phyloP scores from a whole-genome alignment of 1,139 yeast genomes.

The Blastobotrys capitulatus region DNA sequence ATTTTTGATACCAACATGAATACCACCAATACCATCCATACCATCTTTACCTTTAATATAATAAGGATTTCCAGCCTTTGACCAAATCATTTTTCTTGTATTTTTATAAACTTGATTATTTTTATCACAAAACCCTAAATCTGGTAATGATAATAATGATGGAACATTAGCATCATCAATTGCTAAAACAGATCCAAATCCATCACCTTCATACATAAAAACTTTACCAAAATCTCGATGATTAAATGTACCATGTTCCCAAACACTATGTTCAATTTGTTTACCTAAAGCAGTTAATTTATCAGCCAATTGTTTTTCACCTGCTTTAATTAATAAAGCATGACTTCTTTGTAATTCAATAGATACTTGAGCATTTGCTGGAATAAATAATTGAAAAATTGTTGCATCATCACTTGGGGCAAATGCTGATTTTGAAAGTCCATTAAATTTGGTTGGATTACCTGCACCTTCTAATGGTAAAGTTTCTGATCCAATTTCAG shows the following conservation, averaged over 20 bases:
- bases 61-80: conserved; percentile 72
- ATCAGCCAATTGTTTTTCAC: conserved; percentile 25
- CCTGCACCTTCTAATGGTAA: conserved; percentile 74
- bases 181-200: conserved; percentile 64
- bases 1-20: conserved; percentile 72
- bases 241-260: conserved; percentile 54
- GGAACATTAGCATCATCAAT: conserved; percentile 96
- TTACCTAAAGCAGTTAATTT: conserved; percentile 38
- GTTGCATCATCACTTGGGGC: conserved; percentile 91
- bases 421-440: conserved; percentile 73
- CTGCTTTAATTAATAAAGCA: conserved; percentile 21
- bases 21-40: conserved; percentile 58
- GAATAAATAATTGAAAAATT: conserved; percentile 71
- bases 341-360: conserved; percentile 50
- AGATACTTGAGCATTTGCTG: conserved; percentile 76
- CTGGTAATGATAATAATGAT: conserved; percentile 74
- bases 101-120: conserved; percentile 63
- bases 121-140: conserved; percentile 55
- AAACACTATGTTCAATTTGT: conserved; percentile 51
- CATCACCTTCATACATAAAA: conserved; percentile 86
- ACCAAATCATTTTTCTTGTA: conserved; percentile 70
- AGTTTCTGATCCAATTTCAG: conserved; percentile 77
- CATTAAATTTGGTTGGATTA: conserved; percentile 72
- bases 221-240: conserved; percentile 72
- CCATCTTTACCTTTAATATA: conserved; percentile 74